Percentiles rank a stretch among this genome's conserved stretches.
These are phyloP conservation scores for Saturnispora mendoncae DNA, from an alignment of 805 yeast genomes.

Conservation along the genomic window DNA sequence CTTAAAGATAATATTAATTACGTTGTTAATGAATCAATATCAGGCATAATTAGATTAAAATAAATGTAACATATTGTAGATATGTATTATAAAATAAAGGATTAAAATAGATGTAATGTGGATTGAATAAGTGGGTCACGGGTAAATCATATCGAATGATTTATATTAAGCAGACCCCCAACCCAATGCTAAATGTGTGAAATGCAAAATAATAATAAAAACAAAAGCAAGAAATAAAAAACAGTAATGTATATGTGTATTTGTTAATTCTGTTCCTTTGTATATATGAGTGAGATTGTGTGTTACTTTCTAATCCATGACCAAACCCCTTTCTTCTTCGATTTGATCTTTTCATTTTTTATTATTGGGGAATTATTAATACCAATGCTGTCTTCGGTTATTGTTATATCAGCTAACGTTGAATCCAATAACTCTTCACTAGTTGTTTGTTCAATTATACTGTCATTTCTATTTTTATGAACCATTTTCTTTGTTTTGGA, in stretches of 20 bases:
- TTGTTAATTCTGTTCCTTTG: too few relatives aligned
- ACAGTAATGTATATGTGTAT: too few relatives aligned
- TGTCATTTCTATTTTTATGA: neutral
- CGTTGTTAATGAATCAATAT: neutral
- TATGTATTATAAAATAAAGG: neutral
- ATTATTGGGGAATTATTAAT: neutral
- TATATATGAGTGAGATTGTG: neutral
- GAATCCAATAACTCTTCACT: neutral
- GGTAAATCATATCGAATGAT: too few relatives aligned
- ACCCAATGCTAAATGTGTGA: too few relatives aligned
- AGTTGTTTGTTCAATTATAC: slow-evolving; percentile 1
- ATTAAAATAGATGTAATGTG: neutral
- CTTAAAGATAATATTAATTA: neutral
- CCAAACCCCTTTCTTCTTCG: neutral
- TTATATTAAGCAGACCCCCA: too few relatives aligned
- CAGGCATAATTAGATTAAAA: neutral
- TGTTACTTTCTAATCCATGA: neutral
- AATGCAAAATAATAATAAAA: too few relatives aligned
- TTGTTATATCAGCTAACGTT: neutral
- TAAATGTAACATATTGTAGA: neutral
- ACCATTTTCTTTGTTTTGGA: neutral
- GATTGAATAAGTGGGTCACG: too few relatives aligned
- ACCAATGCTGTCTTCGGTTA: neutral
- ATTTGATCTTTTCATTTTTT: neutral
- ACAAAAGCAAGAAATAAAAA: too few relatives aligned